Conservation (phyloP, 129 eudicot genomes). For the Flaveria sonorensis region DNA sequence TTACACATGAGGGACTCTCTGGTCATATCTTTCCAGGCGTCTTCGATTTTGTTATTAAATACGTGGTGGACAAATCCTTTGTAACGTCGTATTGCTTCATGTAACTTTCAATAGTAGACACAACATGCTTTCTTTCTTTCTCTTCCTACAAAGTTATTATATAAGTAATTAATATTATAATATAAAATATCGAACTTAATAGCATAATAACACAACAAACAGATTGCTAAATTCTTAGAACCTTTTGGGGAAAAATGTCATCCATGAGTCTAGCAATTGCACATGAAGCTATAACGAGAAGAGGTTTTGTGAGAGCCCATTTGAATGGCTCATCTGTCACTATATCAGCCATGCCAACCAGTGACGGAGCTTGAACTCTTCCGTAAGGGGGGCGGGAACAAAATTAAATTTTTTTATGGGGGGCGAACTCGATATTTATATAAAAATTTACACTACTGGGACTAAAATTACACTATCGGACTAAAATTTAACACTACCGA, state of each 20-base stretch:
- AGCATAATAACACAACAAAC: not conserved
- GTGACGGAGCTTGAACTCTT: too few relatives aligned
- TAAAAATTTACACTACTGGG: too few relatives aligned
- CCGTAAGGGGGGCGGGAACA: too few relatives aligned
- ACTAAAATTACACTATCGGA: too few relatives aligned
- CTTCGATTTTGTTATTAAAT: constrained; percentile 26
- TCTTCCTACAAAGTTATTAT: constrained; percentile 22
- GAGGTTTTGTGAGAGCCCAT: constrained; percentile 24
- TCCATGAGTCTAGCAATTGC: constrained; percentile 31
- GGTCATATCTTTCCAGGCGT: constrained; percentile 45
- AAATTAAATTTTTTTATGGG: too few relatives aligned
- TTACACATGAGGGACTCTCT: constrained; percentile 12
- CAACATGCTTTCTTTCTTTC: constrained; percentile 38
- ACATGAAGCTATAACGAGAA: not conserved
- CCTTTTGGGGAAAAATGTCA: constrained; percentile 38
- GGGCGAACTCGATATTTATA: too few relatives aligned
- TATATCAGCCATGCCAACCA: constrained; percentile 25
- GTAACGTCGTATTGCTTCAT: constrained; percentile 30
- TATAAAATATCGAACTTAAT: too few relatives aligned
- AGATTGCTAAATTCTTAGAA: not conserved
- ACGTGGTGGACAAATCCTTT: constrained; percentile 11
- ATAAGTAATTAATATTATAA: not conserved
- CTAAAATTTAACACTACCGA: too few relatives aligned
- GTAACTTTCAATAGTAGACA: constrained; percentile 40
- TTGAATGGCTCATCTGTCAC: constrained; percentile 20